Evolutionary conservation across 345 rosid species (phyloP).

Genomic region (Toxicodendron radicans): DNA sequence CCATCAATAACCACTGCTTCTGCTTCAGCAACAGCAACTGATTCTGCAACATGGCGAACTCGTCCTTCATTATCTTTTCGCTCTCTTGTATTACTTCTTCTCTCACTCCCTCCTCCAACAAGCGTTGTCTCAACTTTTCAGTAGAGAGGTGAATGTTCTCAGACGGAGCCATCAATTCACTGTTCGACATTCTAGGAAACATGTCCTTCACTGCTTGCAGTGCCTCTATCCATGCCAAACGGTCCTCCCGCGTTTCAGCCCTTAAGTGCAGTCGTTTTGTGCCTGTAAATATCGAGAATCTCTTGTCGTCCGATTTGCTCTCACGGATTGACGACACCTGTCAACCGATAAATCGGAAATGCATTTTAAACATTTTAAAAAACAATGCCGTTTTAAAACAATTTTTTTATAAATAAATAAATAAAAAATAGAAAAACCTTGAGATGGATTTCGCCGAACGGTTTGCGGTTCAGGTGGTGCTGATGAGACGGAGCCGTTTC

Average conservation of each 20-base stretch:
- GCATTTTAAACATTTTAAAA: neutral
- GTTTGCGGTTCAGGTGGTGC: constrained; percentile 51
- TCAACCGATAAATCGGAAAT: neutral
- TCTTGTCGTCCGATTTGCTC: constrained; percentile 91
- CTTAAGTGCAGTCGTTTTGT: constrained; percentile 87
- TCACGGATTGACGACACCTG: constrained; percentile 76
- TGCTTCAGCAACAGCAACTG: constrained; percentile 82
- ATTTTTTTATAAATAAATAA: neutral
- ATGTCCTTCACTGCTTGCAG: constrained; percentile 86
- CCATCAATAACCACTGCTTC: constrained; percentile 83
- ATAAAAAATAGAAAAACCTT: constrained; percentile 53
- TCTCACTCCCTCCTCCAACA: constrained; percentile 66
- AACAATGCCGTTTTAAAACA: neutral
- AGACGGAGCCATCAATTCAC: constrained; percentile 80
- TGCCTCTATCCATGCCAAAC: constrained; percentile 81
- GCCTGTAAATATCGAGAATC: constrained; percentile 90
- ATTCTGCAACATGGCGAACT: constrained; percentile 60
- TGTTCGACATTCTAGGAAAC: constrained; percentile 93
- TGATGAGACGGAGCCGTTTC: constrained; percentile 12
- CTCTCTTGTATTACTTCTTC: constrained; percentile 79
- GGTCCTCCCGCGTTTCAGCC: constrained; percentile 83
- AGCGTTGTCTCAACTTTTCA: constrained; percentile 72
- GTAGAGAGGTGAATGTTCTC: constrained; percentile 60
- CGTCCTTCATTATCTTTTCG: constrained; percentile 86
- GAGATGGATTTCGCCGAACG: constrained; percentile 96